Evolutionary conservation across 1,284 basidiomycete species (phyloP), one percentile per base, ranked within the genome.

Genomic region (Boletus smithii): DNA sequence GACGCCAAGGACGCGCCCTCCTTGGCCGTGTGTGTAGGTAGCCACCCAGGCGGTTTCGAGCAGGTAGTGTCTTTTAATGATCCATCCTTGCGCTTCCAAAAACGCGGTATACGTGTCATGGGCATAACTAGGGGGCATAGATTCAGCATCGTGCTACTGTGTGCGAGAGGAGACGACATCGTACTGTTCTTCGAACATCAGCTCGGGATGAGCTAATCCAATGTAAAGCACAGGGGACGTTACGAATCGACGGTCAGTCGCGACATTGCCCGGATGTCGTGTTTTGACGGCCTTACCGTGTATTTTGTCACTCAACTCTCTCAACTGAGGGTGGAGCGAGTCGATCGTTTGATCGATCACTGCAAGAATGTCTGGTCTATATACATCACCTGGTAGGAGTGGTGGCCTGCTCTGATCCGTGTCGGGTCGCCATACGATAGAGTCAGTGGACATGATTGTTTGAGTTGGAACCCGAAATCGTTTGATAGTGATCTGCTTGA

Each of bases 21-120:
- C 78, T 35, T 69, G 57, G n/a, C 79, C 79, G 53, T 77, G 69
- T 8, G 70, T 68, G 55, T 80, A 90, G 0, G 75, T 74, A 0
- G 87, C 88, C 30, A 75, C 70, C 80, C 85, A 91, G 3, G 88
- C 89, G 0, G 89, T 92, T 38, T 76, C 69, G 17, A 88, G 68
- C 44, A 75, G 71, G 54, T 79, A 77, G 44, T 82, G 73, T 51
- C 68, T 73, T 5, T 74, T 75, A 16, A 88, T 80, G 26, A 70
- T 58, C 60, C 83, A 88, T 9, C 80, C 83, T 39, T 81, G 77
- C 35, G 67, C 69, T 48, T 65, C 67, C 72, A 86, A 69, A 60
- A 84, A 86, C 0, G 63, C 57, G 0, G 83, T 81, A n/a, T 81
- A 70, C 7, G 64, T 65, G 45, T 82, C 75, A 51, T 83, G 79